These are phyloP conservation scores for Suillus variegatus DNA, from an alignment of 768 basidiomycete genomes.

Conservation along the genomic window DNA sequence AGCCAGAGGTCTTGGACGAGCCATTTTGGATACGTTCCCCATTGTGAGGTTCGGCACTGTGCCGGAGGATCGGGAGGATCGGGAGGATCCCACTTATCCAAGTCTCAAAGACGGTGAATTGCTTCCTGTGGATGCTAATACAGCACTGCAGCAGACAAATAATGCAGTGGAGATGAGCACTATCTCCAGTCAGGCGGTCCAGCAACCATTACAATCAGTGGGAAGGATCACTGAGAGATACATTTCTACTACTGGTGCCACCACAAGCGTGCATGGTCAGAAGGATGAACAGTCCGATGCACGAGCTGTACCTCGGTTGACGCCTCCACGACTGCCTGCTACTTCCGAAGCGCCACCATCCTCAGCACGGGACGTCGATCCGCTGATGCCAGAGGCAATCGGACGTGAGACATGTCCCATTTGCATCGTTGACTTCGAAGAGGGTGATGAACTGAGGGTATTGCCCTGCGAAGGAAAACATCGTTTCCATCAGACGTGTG, in stretches of 20 bases:
- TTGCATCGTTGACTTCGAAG: slow-evolving; percentile 92
- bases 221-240: slow-evolving; percentile 3
- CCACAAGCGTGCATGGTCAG: background rate
- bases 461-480: slow-evolving; percentile 92
- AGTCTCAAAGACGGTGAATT: slow-evolving; percentile 36
- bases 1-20: slow-evolving; percentile 84
- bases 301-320: slow-evolving; percentile 12
- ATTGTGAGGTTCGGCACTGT: slow-evolving; percentile 77
- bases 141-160: slow-evolving; percentile 13
- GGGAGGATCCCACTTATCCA: slow-evolving; percentile 12
- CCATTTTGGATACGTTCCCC: slow-evolving; percentile 95
- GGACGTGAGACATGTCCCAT: slow-evolving; percentile 92
- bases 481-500: slow-evolving; percentile 85
- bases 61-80: slow-evolving; percentile 6
- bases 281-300: slow-evolving; percentile 8
- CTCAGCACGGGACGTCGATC: slow-evolving; percentile 28
- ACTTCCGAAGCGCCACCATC: slow-evolving; percentile 1
- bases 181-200: background rate
- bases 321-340: slow-evolving; percentile 1
- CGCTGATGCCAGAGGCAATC: slow-evolving; percentile 62
- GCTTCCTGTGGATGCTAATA: slow-evolving; percentile 6
- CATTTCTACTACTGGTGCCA: background rate
- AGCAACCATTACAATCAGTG: background rate
- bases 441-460: slow-evolving; percentile 88
- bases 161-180: slow-evolving; percentile 12